Evolutionary conservation across 2,329 filamentous ascomycete species (phyloP), one percentile per base, ranked within the genome.

Genomic region (Trichoderma koningii): DNA sequence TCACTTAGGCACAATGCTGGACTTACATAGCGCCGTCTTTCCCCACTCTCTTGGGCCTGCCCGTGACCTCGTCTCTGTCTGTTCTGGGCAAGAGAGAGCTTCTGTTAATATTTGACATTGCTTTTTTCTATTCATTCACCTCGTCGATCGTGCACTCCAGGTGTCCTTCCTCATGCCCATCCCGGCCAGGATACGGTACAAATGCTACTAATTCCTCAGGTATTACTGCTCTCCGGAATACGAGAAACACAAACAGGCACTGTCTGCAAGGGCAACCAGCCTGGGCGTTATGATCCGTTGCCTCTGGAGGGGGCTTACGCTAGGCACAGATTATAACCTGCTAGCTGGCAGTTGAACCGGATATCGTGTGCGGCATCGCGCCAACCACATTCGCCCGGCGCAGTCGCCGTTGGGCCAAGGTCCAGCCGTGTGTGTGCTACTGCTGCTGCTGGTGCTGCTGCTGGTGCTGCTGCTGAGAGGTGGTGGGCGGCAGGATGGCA

Each of bases 21-120:
- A 52, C 34, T 55, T 65, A 61, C 56, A 65, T 66, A 64, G 64
- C 59, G 60, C 44, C 59, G 60, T 21, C 30, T 21, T 52, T 52
- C 63, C 63, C 64, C 50, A 55, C 59, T 30, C 53, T 45, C 26
- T 28, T 2, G 50, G 23, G 38, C 34, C 64, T 64, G 64, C 64
- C 60, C 59, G 64, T 63, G 60, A 64, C 64, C 60, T 55, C 21
- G 34, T 51, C 30, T 34, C 30, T 34, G 21, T 23, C 21, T 34
- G 30, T 10, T 34, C 42, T 63, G 48, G 30, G 51, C 53, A 48
- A 51, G 50, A 62, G 45, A 26, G 47, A 26, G 38, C 59, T 38
- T 19, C n/a, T 61, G 4, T 28, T 21, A 10, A 10, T 48, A 30
- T 19, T 19, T 10, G 12, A 14, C 34, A 14, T 5, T 14, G 9